Conservation (phyloP, 352 stramenopile genomes). For the Phytophthora pisi region DNA sequence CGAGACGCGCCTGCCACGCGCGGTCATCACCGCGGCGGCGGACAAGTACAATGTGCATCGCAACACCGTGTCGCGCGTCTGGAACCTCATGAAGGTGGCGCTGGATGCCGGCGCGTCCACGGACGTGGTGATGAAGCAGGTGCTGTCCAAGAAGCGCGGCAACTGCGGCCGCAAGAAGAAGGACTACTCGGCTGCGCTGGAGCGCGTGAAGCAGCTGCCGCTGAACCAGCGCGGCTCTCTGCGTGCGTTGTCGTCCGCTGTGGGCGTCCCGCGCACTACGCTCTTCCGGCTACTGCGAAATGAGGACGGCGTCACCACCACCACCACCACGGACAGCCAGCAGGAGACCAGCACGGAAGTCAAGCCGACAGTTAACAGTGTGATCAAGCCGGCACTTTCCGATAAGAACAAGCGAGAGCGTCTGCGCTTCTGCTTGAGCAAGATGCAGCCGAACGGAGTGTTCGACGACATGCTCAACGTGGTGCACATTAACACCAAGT, state of each 20-base stretch:
- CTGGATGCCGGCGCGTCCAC: slow-evolving; percentile 23
- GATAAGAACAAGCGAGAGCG: slow-evolving; percentile 49
- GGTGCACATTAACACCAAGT: slow-evolving; percentile 52
- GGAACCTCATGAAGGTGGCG: slow-evolving; percentile 43
- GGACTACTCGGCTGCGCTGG: slow-evolving; percentile 43
- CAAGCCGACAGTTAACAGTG: slow-evolving; percentile 29
- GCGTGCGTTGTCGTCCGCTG: slow-evolving; percentile 41
- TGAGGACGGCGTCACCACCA: slow-evolving; percentile 17
- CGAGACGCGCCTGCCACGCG: slow-evolving; percentile 33
- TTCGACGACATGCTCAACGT: slow-evolving; percentile 52
- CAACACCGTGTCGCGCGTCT: slow-evolving; percentile 52
- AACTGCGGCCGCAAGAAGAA: slow-evolving; percentile 54
- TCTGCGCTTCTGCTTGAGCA: slow-evolving; percentile 39
- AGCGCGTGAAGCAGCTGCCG: slow-evolving; percentile 43
- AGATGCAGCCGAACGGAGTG: slow-evolving; percentile 42
- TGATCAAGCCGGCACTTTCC: slow-evolving; percentile 40
- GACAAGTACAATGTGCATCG: slow-evolving; percentile 47
- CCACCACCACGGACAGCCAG: slow-evolving; percentile 2
- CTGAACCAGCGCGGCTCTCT: slow-evolving; percentile 43
- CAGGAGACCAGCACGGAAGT: slow-evolving; percentile 16
- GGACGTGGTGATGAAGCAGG: slow-evolving; percentile 42
- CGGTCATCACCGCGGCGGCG: slow-evolving; percentile 41
- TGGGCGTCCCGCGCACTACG: slow-evolving; percentile 46
- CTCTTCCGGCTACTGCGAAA: slow-evolving; percentile 44
- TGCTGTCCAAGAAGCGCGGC: slow-evolving; percentile 43